Evolutionary conservation across 768 basidiomycete genomes (phyloP).

Genomic region (Collybiopsis confluens): DNA sequence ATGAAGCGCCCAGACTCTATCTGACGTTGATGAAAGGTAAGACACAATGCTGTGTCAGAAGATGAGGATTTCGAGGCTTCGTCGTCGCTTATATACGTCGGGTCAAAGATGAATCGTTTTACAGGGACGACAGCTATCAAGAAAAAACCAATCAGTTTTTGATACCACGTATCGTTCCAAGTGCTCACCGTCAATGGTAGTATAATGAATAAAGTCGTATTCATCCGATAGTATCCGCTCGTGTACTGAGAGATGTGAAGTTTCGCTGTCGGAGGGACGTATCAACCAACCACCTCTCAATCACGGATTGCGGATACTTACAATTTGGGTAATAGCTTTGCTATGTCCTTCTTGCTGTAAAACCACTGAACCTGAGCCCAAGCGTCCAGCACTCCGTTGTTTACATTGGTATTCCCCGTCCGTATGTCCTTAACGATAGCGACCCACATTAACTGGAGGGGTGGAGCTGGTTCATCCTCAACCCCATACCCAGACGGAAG

Average conservation of each 20-base stretch:
- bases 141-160: neutral
- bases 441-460: neutral
- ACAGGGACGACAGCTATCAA: neutral
- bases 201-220: neutral
- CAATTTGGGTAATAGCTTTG: neutral
- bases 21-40: neutral
- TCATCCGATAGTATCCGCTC: neutral
- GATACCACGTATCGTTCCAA: neutral
- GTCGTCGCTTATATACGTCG: neutral
- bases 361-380: conserved; percentile 3
- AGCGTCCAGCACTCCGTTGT: neutral
- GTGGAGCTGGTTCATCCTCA: conserved; percentile 1
- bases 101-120: neutral
- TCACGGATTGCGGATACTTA: neutral
- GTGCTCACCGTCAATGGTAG: neutral
- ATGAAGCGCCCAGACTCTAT: too few relatives aligned
- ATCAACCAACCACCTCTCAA: neutral
- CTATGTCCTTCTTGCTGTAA: neutral
- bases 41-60: neutral
- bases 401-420: neutral
- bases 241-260: neutral
- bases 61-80: neutral
- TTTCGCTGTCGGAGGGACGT: neutral
- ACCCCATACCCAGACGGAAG: neutral
- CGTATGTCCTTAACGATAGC: neutral